Conservation (phyloP, 228 moss, liverwort and hornwort genomes). For the Sphagnum magellanicum region DNA sequence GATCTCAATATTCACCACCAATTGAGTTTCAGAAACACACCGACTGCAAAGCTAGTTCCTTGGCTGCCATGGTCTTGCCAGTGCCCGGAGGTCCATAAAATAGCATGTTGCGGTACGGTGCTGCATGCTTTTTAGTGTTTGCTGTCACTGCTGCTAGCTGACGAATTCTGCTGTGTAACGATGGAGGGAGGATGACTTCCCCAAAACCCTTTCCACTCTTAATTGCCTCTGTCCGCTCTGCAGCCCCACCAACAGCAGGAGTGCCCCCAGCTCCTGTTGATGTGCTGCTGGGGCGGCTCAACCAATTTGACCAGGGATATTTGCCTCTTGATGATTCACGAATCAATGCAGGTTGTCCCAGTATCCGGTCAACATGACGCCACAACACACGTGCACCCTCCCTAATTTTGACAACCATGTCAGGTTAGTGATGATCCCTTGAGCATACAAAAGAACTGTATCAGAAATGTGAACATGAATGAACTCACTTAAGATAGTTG, state of each 20-base stretch:
- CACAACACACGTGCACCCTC: constrained; percentile 94
- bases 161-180: constrained; percentile 62
- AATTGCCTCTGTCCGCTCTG: constrained; percentile 49
- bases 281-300: constrained; percentile 21
- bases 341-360: constrained; percentile 83
- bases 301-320: constrained; percentile 51
- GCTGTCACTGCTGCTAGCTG: constrained; percentile 79
- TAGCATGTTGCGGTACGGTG: constrained; percentile 82
- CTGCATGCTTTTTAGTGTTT: constrained; percentile 71
- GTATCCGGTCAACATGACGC: constrained; percentile 75
- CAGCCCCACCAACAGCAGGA: constrained; percentile 31
- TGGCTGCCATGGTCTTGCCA: constrained; percentile 97
- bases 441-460: background rate
- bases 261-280: constrained; percentile 38
- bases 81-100: constrained; percentile 99
- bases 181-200: constrained; percentile 69
- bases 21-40: constrained; percentile 16
- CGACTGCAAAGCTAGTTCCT: constrained; percentile 80
- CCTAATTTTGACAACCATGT: constrained; percentile 20
- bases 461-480: background rate
- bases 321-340: constrained; percentile 86
- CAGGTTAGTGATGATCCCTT: no score
- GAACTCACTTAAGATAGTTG: no score
- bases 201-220: constrained; percentile 65
- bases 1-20: no score